Conservation (phyloP, 345 rosid species). For the Syzygium aqueum region DNA sequence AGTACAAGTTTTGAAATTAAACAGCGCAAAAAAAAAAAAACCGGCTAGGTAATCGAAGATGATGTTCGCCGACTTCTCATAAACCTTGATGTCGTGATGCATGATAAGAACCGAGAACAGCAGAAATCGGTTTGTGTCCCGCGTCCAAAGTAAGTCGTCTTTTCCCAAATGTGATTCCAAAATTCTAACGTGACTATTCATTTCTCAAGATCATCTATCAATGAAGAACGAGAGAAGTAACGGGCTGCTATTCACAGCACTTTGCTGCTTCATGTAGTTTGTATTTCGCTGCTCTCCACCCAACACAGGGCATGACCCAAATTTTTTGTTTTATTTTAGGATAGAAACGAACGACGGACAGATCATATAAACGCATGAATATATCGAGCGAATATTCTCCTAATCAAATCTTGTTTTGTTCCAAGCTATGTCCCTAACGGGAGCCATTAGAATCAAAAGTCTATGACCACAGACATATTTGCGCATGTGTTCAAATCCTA, state of each 20-base stretch:
- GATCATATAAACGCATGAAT: not conserved
- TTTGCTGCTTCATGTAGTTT: not conserved
- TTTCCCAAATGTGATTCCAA: not conserved
- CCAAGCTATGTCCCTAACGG: not conserved
- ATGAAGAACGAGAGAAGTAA: not conserved
- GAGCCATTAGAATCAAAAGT: not conserved
- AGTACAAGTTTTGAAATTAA: not conserved
- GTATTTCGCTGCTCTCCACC: not conserved
- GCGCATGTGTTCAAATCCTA: not conserved
- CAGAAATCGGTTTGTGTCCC: not conserved
- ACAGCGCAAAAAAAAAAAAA: not conserved
- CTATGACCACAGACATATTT: not conserved
- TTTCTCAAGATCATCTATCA: not conserved
- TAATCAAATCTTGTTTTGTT: not conserved
- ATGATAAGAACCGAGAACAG: not conserved
- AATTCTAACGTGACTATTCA: not conserved
- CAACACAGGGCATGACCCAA: not conserved
- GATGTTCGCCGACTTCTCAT: not conserved
- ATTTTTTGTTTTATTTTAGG: not conserved
- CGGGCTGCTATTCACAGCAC: not conserved
- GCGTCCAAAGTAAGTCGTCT: not conserved
- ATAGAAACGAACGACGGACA: not conserved
- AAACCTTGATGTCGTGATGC: not conserved
- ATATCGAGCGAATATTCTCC: not conserved
- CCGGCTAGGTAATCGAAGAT: not conserved